These are phyloP conservation scores for Xylaria sp. DNA, from an alignment of 2,329 filamentous ascomycete species.

Conservation along the genomic window DNA sequence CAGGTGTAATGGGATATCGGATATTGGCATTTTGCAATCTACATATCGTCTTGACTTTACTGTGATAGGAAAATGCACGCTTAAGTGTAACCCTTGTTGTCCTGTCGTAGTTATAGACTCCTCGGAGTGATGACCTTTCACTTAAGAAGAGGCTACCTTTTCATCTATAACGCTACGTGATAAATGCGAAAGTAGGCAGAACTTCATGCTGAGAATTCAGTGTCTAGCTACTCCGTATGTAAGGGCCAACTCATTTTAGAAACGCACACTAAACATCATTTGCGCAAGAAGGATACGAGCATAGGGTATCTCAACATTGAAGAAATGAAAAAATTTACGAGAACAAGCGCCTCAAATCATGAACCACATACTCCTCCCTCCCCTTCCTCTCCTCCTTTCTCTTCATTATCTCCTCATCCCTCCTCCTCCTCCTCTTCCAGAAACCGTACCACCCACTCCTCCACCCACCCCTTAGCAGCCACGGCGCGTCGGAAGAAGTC, in stretches of 20 bases:
- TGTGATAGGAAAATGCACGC: neutral
- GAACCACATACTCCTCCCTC: neutral
- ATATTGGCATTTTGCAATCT: slow-evolving; percentile 19
- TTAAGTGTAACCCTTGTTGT: neutral
- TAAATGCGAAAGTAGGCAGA: too few species aligned
- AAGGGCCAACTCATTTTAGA: too few species aligned
- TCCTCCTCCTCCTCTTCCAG: slow-evolving; percentile 46
- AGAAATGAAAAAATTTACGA: too few species aligned
- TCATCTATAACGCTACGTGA: neutral
- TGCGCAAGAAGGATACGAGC: too few species aligned
- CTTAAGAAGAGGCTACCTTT: neutral
- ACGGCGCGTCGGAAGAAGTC: slow-evolving; percentile 54
- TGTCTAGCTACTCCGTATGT: too few species aligned
- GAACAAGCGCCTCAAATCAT: too few species aligned
- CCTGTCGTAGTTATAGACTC: neutral
- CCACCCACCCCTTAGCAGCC: slow-evolving; percentile 48
- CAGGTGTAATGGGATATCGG: slow-evolving; percentile 13
- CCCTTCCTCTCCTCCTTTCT: neutral
- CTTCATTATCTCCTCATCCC: slow-evolving; percentile 9
- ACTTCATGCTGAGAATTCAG: neutral
- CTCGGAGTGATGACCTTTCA: neutral
- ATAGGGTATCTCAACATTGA: too few species aligned
- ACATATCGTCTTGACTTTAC: slow-evolving; percentile 8
- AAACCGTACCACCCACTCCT: slow-evolving; percentile 49
- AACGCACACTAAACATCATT: too few species aligned